Evolutionary conservation across 495 filamentous ascomycete genomes (phyloP).

Genomic region (Xylaria bambusicola): DNA sequence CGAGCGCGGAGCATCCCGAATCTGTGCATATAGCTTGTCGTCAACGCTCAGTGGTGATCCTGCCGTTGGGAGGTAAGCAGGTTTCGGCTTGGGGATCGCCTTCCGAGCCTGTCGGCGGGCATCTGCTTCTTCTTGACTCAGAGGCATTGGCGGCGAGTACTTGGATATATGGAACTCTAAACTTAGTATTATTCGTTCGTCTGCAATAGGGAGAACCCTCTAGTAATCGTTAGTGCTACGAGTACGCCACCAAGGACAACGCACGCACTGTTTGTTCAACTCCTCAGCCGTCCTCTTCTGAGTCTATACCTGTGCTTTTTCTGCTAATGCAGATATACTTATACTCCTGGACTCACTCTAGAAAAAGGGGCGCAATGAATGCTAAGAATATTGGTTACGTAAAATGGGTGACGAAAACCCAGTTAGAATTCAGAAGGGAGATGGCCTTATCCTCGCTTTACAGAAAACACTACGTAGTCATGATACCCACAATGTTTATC

Average conservation of each 20-base stretch:
- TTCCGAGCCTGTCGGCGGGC: conserved; percentile 31
- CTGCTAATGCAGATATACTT: too few relatives aligned
- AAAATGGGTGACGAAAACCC: not conserved
- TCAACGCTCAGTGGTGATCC: conserved; percentile 48
- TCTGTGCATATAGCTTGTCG: conserved; percentile 41
- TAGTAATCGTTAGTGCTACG: too few relatives aligned
- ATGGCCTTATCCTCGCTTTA: not conserved
- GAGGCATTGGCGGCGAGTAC: conserved; percentile 17
- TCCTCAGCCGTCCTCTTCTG: too few relatives aligned
- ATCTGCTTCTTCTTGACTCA: conserved; percentile 28
- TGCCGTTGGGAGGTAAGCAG: conserved; percentile 50
- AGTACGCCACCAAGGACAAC: too few relatives aligned
- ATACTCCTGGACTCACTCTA: too few relatives aligned
- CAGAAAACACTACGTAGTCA: too few relatives aligned
- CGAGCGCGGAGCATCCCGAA: conserved; percentile 36
- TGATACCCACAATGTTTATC: not conserved
- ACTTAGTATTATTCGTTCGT: too few relatives aligned
- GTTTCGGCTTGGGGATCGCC: conserved; percentile 42
- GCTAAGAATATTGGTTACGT: too few relatives aligned
- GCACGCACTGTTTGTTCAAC: not conserved
- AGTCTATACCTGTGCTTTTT: too few relatives aligned
- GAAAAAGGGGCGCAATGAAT: too few relatives aligned
- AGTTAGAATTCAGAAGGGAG: not conserved
- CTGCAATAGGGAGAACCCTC: too few relatives aligned
- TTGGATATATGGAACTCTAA: not conserved